phyloP scores from a whole-genome alignment of 208 protist species.

The Sergeia podlipaevii region DNA sequence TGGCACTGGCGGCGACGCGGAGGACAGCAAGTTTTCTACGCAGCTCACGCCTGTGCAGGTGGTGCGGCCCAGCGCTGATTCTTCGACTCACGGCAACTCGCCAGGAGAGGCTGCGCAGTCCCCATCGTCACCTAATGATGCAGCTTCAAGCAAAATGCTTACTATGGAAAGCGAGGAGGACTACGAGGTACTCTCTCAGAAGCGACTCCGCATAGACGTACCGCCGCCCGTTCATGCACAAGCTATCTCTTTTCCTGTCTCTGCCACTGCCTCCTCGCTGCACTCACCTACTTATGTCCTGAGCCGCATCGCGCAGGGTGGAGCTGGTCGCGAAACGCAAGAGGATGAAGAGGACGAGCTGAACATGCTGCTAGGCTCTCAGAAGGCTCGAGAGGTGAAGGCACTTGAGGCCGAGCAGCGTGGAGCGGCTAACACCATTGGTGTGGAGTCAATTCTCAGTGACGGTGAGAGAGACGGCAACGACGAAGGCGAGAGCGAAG shows the following conservation, averaged over 20 bases:
- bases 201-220: background rate
- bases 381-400: slow-evolving; percentile 36
- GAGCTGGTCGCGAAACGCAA: slow-evolving; percentile 11
- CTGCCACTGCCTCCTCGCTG: no score
- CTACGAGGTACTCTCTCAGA: no score
- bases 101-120: slow-evolving; percentile 15
- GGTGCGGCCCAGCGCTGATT: no score
- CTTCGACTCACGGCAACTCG: slow-evolving; percentile 3
- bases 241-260: no score
- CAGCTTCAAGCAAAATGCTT: no score
- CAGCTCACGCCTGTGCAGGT: no score
- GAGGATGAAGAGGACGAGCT: slow-evolving; percentile 75
- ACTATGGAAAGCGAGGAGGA: no score
- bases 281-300: no score
- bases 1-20: no score
- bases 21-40: no score
- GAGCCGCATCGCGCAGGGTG: no score
- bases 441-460: background rate
- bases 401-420: slow-evolving; percentile 19
- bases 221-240: background rate
- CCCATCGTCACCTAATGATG: slow-evolving; percentile 4
- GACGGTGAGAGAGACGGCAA: background rate
- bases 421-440: background rate
- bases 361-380: slow-evolving; percentile 58
- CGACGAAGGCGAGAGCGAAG: no score